Base-by-base conservation (phyloP, 345 rosid species). In the Eucalyptus microcorys region DNA sequence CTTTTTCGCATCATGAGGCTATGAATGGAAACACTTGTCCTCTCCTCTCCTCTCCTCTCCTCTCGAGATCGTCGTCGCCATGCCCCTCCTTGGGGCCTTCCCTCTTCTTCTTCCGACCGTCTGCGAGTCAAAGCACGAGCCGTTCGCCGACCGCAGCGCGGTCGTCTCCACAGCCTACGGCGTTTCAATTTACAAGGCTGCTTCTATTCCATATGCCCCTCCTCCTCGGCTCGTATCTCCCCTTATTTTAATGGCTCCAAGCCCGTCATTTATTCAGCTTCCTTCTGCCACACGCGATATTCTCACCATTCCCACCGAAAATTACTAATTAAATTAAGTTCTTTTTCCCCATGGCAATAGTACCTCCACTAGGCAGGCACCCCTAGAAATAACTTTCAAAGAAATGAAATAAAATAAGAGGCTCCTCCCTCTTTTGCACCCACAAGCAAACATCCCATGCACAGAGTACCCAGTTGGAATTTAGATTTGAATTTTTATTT, bases 131-230 rank as follows among this genome's bases (percentile, higher is more conserved):
- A 94, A 93, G 92, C 87, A 91, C 97, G 98, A 92, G 88, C 87
- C 94, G 95, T 93, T 93, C 95, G 98, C 92, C 97, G 95, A 92
- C 96, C 93, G 96, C 91, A 94, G 91, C 97, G 96, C 95, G 93
- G 95, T 93, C 84, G 94, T 94, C 94, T 90, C 95, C 87, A 80
- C 59, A 85, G 94, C 91, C 91, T 91, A 89, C 91, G 94, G 83
- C n/a, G 42, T 93, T 94, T 47, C 97, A 91, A 94, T 92, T 96
- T 94, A 94, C 97, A 88, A 96, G 94, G 92, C 66, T 32, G 30
- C 22, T 68, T 59, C 45, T 47, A 61, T 61, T 79, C 32, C 34
- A 42, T 49, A 42, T 90, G 49, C 48, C 30, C 81, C 88, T n/a
- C 68, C 57, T 49, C 45, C 22, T 42, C 68, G 50, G 79, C 14